phyloP scores from a whole-genome alignment of 116 monocot species.

The Trichopus zeylanicus region DNA sequence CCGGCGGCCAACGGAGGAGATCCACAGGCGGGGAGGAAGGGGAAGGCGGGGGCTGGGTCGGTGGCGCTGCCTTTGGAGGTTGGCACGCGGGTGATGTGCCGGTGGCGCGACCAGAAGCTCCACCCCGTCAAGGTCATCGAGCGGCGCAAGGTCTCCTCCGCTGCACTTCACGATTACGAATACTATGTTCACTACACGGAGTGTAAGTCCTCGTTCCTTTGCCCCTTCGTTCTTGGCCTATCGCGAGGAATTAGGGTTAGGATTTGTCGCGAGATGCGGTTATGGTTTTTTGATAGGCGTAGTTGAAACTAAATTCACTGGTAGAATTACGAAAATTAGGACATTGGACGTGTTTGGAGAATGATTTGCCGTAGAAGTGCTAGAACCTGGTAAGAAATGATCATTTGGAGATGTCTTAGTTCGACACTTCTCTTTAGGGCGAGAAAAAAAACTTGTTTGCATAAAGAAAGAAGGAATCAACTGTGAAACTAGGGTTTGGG shows the following conservation, averaged over 20 bases:
- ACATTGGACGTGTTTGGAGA: too few species aligned
- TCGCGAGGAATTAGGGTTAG: slow-evolving; percentile 38
- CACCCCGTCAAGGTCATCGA: slow-evolving; percentile 97
- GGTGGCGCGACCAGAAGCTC: slow-evolving; percentile 90
- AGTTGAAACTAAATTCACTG: too few species aligned
- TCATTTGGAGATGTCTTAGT: too few species aligned
- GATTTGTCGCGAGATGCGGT: too few species aligned
- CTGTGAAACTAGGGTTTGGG: background rate
- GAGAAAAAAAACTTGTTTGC: too few species aligned
- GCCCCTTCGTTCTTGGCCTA: background rate
- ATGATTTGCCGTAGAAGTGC: too few species aligned
- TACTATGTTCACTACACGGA: slow-evolving; percentile 98
- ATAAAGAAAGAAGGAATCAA: too few species aligned
- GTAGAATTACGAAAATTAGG: too few species aligned
- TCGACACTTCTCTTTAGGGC: too few species aligned
- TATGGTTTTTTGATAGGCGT: too few species aligned
- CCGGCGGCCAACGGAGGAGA: slow-evolving; percentile 11
- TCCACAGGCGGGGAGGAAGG: slow-evolving; percentile 11
- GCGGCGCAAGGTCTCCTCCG: slow-evolving; percentile 37
- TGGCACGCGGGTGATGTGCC: slow-evolving; percentile 74
- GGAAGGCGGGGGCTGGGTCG: slow-evolving; percentile 5
- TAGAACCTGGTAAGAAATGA: too few species aligned
- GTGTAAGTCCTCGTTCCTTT: slow-evolving; percentile 31
- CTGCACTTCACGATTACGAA: slow-evolving; percentile 44
- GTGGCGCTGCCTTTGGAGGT: slow-evolving; percentile 64